Conservation (phyloP, 2,329 filamentous ascomycete species). For the Trichoderma asperellum region DNA sequence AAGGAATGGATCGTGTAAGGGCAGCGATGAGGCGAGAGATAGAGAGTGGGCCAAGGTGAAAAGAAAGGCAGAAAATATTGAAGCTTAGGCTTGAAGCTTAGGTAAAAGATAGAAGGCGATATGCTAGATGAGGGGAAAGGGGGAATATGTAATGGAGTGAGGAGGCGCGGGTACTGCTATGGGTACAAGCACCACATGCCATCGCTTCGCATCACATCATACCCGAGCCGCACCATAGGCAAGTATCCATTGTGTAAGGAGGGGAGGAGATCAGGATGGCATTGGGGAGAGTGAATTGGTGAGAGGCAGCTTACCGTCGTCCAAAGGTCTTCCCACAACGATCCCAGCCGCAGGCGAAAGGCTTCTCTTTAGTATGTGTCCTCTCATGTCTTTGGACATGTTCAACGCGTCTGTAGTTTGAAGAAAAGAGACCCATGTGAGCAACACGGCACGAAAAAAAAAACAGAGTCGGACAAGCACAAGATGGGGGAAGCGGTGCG, state of each 20-base stretch:
- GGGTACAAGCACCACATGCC: constrained; percentile 23
- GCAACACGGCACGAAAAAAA: constrained; percentile 26
- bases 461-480: constrained; percentile 19
- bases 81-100: constrained; percentile 24
- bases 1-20: background rate
- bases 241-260: background rate
- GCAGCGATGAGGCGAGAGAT: background rate
- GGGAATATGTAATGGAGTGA: constrained; percentile 25
- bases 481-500: constrained; percentile 1
- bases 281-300: background rate
- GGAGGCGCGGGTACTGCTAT: constrained; percentile 22
- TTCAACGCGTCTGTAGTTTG: constrained; percentile 58
- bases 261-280: background rate
- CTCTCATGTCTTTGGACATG: constrained; percentile 67
- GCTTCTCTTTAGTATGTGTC: constrained; percentile 68
- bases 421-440: constrained; percentile 30
- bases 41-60: constrained; percentile 16
- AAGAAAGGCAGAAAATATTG: background rate
- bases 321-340: constrained; percentile 66
- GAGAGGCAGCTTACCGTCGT: constrained; percentile 55
- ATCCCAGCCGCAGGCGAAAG: constrained; percentile 62
- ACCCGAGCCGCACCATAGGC: constrained; percentile 8
- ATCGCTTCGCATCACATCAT: constrained; percentile 16
- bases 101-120: constrained; percentile 8
- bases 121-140: constrained; percentile 16